A percentile compares a stretch with the other conserved stretches of the same genome.
These are phyloP conservation scores for Meyerozyma elateridarum DNA, from an alignment of 1,139 yeast genomes.

Conservation along the genomic window DNA sequence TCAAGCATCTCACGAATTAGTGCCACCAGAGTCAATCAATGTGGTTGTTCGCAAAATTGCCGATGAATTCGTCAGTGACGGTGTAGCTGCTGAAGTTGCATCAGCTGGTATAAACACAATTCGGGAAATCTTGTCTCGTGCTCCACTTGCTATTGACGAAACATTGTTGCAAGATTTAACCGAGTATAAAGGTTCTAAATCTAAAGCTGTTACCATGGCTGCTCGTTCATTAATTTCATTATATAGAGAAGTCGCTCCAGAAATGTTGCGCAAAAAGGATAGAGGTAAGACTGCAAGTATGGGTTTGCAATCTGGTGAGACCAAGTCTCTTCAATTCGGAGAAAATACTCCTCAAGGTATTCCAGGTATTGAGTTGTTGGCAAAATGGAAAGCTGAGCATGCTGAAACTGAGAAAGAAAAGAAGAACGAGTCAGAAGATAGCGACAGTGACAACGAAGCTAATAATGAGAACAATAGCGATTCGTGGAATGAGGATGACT, in stretches of 20 bases:
- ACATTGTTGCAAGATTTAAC: constrained; percentile 82
- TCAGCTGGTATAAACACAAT: constrained; percentile 96
- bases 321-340: constrained; percentile 61
- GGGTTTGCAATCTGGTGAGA: constrained; percentile 57
- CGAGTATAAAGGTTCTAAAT: constrained; percentile 87
- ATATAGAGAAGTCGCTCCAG: constrained; percentile 93
- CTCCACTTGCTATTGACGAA: constrained; percentile 89
- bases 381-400: constrained; percentile 61
- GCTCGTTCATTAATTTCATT: constrained; percentile 84
- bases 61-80: constrained; percentile 95
- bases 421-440: constrained; percentile 53
- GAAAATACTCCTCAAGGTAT: constrained; percentile 61
- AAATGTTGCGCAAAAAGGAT: constrained; percentile 84
- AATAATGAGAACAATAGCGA: neutral
- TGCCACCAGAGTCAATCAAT: constrained; percentile 86
- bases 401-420: constrained; percentile 19
- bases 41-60: constrained; percentile 87
- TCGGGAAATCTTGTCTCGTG: constrained; percentile 86
- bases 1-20: constrained; percentile 93
- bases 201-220: constrained; percentile 92
- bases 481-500: constrained; percentile 22
- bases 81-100: constrained; percentile 96
- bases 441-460: constrained; percentile 33
- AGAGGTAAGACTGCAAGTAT: constrained; percentile 89
- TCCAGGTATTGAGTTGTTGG: constrained; percentile 86